Conservation (phyloP, 2,329 filamentous ascomycete genomes). For the Hypocreales sp. region DNA sequence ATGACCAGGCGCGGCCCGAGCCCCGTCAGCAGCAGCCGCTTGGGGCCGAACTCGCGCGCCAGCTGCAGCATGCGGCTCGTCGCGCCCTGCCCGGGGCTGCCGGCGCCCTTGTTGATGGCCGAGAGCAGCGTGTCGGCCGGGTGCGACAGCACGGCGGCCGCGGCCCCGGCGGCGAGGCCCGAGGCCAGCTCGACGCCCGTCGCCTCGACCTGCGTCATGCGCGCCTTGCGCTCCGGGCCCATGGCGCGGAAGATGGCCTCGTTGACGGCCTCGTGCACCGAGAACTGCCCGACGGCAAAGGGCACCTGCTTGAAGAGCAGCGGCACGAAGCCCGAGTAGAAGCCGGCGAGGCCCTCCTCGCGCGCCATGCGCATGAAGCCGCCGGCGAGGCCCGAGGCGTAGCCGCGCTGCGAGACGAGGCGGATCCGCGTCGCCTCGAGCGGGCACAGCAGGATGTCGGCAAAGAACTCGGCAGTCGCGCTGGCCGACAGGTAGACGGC, state of each 20-base stretch:
- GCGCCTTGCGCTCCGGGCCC: constrained; percentile 51
- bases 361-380: constrained; percentile 63
- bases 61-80: constrained; percentile 36
- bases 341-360: constrained; percentile 63
- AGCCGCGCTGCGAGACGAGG: constrained; percentile 68
- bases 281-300: constrained; percentile 90
- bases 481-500: constrained; percentile 58
- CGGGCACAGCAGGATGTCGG: constrained; percentile 73
- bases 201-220: constrained; percentile 53
- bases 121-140: constrained; percentile 56
- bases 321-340: constrained; percentile 84
- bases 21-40: constrained; percentile 28
- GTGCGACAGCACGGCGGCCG: constrained; percentile 76
- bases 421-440: constrained; percentile 71
- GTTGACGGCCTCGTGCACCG: constrained; percentile 78
- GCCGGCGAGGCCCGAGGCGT: constrained; percentile 53
- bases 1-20: constrained; percentile 35
- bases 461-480: constrained; percentile 55
- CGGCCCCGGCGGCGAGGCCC: constrained; percentile 76
- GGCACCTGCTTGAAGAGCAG: constrained; percentile 82
- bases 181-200: constrained; percentile 76
- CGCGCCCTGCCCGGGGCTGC: constrained; percentile 28
- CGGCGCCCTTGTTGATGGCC: constrained; percentile 39
- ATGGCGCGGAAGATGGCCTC: constrained; percentile 58
- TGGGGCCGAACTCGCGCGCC: constrained; percentile 33